Conservation (phyloP, 2,329 filamentous ascomycete species). For the Diplodia scrobiculata region DNA sequence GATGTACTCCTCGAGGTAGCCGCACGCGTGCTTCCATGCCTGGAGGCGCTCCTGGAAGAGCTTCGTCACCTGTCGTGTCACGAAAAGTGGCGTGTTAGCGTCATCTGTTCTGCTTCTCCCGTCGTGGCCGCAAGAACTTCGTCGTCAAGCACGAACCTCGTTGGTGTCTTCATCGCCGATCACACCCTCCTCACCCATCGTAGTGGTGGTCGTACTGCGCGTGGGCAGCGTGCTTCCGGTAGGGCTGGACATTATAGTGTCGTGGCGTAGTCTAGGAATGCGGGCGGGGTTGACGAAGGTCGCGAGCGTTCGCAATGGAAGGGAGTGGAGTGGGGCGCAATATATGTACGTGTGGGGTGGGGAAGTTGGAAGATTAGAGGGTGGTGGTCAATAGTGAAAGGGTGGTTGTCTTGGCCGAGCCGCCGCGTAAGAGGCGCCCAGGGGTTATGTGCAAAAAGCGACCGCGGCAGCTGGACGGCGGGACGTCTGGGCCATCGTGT, state of each 20-base stretch:
- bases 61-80: constrained; percentile 45
- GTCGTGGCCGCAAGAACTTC: background rate
- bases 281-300: background rate
- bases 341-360: constrained; percentile 7
- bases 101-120: background rate
- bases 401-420: constrained; percentile 22
- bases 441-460: background rate
- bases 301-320: background rate
- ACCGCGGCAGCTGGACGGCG: background rate
- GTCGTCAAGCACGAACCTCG: constrained; percentile 39
- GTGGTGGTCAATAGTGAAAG: constrained; percentile 10
- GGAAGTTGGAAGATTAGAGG: constrained; percentile 15
- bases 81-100: constrained; percentile 19
- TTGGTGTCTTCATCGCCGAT: constrained; percentile 54
- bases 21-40: constrained; percentile 94
- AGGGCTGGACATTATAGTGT: constrained; percentile 38
- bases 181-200: constrained; percentile 48
- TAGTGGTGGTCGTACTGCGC: constrained; percentile 38
- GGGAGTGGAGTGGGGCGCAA: background rate
- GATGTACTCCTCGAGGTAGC: constrained; percentile 89
- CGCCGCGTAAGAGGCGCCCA: constrained; percentile 26
- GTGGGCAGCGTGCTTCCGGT: constrained; percentile 39
- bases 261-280: background rate
- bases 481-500: background rate
- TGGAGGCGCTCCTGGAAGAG: constrained; percentile 84